phyloP scores from a whole-genome alignment of 495 filamentous ascomycete species.

The Achaetomiella virescens region DNA sequence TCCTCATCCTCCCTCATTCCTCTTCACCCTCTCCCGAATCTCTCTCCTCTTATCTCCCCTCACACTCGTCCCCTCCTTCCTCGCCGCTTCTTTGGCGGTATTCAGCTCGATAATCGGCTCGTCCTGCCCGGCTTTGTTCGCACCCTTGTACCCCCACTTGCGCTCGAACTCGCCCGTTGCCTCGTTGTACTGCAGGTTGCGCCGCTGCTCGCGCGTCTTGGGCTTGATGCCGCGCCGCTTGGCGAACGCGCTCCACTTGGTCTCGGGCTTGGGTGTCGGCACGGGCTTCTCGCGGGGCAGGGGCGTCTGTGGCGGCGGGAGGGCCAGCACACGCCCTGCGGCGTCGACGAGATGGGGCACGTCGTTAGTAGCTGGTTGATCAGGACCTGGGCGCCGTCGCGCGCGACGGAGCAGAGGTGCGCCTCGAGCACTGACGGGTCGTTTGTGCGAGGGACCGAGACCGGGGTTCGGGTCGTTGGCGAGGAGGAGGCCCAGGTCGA shows the following conservation, averaged over 20 bases:
- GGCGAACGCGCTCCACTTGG: conserved; percentile 93
- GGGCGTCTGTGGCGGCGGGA: conserved; percentile 60
- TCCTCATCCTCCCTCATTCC: conserved; percentile 65
- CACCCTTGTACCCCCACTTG: conserved; percentile 85
- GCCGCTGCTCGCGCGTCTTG: conserved; percentile 58
- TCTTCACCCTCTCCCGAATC: conserved; percentile 55
- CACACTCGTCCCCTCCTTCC: conserved; percentile 52
- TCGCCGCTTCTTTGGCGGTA: conserved; percentile 68
- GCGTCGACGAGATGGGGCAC: conserved; percentile 63
- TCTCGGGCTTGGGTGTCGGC: conserved; percentile 69
- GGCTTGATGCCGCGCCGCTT: conserved; percentile 90
- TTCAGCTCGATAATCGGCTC: conserved; percentile 86
- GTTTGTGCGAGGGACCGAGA: conserved; percentile 38
- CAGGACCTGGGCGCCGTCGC: conserved; percentile 80
- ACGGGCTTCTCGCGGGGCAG: conserved; percentile 88
- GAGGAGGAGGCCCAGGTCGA: conserved; percentile 83
- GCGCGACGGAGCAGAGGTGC: conserved; percentile 60
- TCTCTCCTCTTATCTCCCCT: conserved; percentile 58
- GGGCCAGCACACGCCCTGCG: conserved; percentile 66
- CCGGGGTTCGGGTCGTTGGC: conserved; percentile 76
- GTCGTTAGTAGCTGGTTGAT: conserved; percentile 75
- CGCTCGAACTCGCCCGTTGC: conserved; percentile 80
- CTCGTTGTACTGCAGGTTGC: conserved; percentile 78
- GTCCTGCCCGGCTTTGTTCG: conserved; percentile 63
- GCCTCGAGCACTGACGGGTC: conserved; percentile 44